phyloP scores from a whole-genome alignment of 768 basidiomycete genomes.

The Leccinum disarticulatum region DNA sequence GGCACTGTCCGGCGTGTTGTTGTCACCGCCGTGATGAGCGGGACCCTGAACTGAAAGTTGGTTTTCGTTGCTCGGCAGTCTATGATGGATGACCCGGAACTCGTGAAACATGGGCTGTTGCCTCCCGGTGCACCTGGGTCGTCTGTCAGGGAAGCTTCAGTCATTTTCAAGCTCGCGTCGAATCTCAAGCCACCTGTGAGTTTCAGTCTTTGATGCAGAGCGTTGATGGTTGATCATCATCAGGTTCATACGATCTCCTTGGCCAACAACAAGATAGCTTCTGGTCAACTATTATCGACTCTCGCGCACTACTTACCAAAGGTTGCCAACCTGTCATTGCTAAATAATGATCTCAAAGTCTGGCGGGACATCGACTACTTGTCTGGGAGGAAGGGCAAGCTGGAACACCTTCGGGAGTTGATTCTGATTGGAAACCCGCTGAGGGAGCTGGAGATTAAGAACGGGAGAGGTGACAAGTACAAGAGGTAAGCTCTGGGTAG shows the following conservation, averaged over 20 bases:
- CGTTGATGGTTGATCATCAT: background rate
- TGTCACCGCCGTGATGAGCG: background rate
- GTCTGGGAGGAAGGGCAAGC: slow-evolving; percentile 54
- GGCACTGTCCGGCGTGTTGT: background rate
- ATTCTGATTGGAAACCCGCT: slow-evolving; percentile 77
- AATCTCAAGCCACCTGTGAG: slow-evolving; percentile 73
- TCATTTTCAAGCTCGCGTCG: slow-evolving; percentile 86
- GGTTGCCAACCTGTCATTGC: slow-evolving; percentile 75
- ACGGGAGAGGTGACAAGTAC: slow-evolving; percentile 61
- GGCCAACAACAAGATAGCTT: slow-evolving; percentile 71
- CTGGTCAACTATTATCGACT: slow-evolving; percentile 56
- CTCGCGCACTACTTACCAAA: slow-evolving; percentile 76
- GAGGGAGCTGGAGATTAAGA: slow-evolving; percentile 56
- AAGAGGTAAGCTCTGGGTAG: slow-evolving; percentile 50
- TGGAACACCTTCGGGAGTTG: slow-evolving; percentile 67
- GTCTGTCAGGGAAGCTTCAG: slow-evolving; percentile 64
- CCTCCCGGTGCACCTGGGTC: slow-evolving; percentile 72
- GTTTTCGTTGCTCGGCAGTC: slow-evolving; percentile 44
- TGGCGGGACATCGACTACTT: slow-evolving; percentile 73
- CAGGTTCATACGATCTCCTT: slow-evolving; percentile 83
- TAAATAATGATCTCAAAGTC: slow-evolving; percentile 69
- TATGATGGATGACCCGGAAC: slow-evolving; percentile 73
- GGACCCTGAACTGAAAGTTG: slow-evolving; percentile 2
- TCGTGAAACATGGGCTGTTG: slow-evolving; percentile 67
- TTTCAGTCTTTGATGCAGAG: background rate